Base-by-base conservation (phyloP, 2,329 filamentous ascomycete genomes). In the Pseudovirgaria hyperparasitica region DNA sequence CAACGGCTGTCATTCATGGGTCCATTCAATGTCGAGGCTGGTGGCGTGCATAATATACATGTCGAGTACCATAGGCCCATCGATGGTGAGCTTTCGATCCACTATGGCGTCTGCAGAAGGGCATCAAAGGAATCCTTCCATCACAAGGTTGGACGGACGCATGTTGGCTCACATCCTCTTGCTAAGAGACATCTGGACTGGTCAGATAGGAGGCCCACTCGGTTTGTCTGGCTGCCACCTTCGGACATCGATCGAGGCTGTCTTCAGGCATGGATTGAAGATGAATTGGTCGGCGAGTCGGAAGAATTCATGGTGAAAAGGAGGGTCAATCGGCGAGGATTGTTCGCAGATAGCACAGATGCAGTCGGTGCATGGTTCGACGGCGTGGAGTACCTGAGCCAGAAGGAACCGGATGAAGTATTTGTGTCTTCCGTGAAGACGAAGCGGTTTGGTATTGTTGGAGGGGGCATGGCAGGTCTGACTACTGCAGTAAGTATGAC, bases 351-450 rank as follows among this genome's bases (percentile, higher is more conserved):
- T 11, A 65, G 76, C 54, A 61, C 62, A 28, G 63, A 68, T 26
- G 54, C 57, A 3, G 68, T 55, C 42, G 71, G 72, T 0, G 67
- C 72, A 1, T 78, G 72, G 73, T 78, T 77, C 33, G 69, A 77
- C 41, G 72, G 72, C 9, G 72, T 77, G 11, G 62, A 59, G 26
- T 62, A 71, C 30, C 58, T 77, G 22, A 48, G 68, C 34, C 54
- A 61, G 15, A 72, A 69, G 39, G 55, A 70, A 35, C 60, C 68
- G 10, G 57, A 59, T 24, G 50, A 59, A 6, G 57, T 68, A 0
- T 67, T 71, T 34, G 67, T 67, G 5, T 47, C 57, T 4, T 48
- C 58, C 6, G 63, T 64, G 17, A 77, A 76, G 53, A 55, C 48
- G 34, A 73, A 72, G 45, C 57, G 49, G 23, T 62, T 79, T 34